These are phyloP conservation scores for Coprinopsis marcescibilis DNA, from an alignment of 768 basidiomycete species.

Conservation along the genomic window DNA sequence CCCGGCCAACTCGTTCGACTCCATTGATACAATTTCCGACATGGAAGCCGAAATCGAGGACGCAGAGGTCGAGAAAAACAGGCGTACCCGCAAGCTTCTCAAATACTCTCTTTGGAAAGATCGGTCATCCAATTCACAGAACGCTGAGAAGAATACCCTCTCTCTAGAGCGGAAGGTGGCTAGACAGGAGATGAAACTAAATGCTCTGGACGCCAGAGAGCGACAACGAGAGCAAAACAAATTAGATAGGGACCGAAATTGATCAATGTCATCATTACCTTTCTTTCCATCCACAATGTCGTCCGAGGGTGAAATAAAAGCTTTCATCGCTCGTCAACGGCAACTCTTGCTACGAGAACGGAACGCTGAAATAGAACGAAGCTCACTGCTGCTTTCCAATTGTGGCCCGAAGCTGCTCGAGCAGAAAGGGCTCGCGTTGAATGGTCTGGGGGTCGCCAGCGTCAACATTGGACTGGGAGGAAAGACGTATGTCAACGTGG, in stretches of 20 bases:
- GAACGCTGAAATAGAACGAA: constrained; percentile 79
- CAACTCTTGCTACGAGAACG: constrained; percentile 66
- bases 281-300: neutral
- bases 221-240: too few species aligned
- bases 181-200: neutral
- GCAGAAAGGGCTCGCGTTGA: constrained; percentile 77
- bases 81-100: constrained; percentile 6
- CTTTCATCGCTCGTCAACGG: constrained; percentile 66
- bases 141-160: neutral
- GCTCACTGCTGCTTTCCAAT: constrained; percentile 72
- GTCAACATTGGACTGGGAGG: constrained; percentile 88
- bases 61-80: neutral
- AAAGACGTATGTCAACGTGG: constrained; percentile 86
- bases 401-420: constrained; percentile 84
- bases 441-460: constrained; percentile 61
- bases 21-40: constrained; percentile 11
- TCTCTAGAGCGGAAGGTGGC: constrained; percentile 1
- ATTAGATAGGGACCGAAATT: too few species aligned
- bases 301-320: constrained; percentile 34
- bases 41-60: neutral
- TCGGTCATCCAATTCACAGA: neutral
- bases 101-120: constrained; percentile 8
- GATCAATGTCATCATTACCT: too few species aligned
- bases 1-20: constrained; percentile 7
- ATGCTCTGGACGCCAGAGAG: neutral